Evolutionary conservation across 2,329 filamentous ascomycete species (phyloP).

Genomic region (Aspergillus brunneoviolaceus): DNA sequence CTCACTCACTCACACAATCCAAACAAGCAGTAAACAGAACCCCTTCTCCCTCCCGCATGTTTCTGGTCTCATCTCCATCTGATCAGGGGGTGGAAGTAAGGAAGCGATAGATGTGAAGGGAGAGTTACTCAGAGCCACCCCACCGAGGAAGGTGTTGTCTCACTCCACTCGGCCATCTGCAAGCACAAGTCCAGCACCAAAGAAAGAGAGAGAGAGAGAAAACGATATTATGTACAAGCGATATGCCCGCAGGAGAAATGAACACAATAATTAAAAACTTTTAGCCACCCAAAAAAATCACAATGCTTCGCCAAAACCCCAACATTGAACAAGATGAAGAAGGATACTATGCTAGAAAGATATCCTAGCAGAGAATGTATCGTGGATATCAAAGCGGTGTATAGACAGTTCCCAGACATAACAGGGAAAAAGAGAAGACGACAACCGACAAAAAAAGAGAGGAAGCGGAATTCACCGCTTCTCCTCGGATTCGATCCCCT

Average conservation of each 20-base stretch:
- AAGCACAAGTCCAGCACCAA: background rate
- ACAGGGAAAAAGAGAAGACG: background rate
- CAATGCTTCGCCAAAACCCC: constrained; percentile 7
- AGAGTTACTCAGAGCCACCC: too few species aligned
- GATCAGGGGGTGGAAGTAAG: too few species aligned
- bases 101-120: too few species aligned
- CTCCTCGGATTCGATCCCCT: constrained; percentile 43
- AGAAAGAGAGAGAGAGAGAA: background rate
- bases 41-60: too few species aligned
- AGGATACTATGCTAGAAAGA: constrained; percentile 1
- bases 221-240: constrained; percentile 4
- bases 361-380: background rate
- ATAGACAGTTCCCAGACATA: background rate
- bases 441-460: background rate
- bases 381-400: background rate
- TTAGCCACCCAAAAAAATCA: constrained; percentile 6
- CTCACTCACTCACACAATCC: background rate
- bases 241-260: background rate
- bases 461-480: constrained; percentile 50
- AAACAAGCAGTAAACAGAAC: background rate
- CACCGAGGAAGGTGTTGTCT: too few species aligned
- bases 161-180: too few species aligned
- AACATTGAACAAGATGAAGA: constrained; percentile 2
- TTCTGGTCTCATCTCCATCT: too few species aligned
- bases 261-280: constrained; percentile 10